Base-by-base conservation (phyloP, 768 basidiomycete genomes). In the Phylloporus scabripes region DNA sequence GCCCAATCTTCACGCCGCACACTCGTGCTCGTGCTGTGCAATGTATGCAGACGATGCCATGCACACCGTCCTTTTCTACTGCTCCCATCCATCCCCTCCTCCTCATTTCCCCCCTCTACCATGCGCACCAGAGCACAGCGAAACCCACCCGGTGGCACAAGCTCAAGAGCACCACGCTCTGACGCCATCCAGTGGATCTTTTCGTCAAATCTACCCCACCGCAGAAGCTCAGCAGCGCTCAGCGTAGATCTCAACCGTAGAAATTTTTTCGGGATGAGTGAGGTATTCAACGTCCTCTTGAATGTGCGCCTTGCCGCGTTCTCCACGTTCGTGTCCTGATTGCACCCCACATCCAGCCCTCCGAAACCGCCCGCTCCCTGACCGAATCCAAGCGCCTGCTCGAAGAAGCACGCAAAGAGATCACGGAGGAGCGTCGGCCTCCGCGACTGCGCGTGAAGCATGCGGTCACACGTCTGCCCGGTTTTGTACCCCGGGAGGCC, bases 201-300 rank as follows among this genome's bases (percentile, higher is more conserved):
- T 65, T 76, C 83, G 56, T 82, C 78, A 55, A 87, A 85, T 64
- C 79, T 87, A 42, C 83, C 85, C 45, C 63, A 66, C 56, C 77
- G 83, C 37, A 72, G 77, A 57, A 74, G 83, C 54, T 75, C 76
- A 50, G 82, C 81, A 17, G 78, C 74, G 44, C 68, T 84, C 50
- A 79, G 81, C 17, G 63, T 73, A 34, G 81, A 84, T 61, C 69
- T 80, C 42, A 80, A 79, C 61, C 82, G 80, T 60, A 75, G 87
- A 48, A 82, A 82, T 53, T 79, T 89, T 54, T 91, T 91, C 54
- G 87, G 89, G 23, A 76, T 91, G 72, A 79, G 85, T 45, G 88
- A 91, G 52, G 81, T 92, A 46, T 67, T 91, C 31, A 77, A 79
- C 18, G 88, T 91, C 17, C 66, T 91, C 18, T 71, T 83, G 26